phyloP scores from a whole-genome alignment of 345 rosid genomes.

The Arabis hirsuta region DNA sequence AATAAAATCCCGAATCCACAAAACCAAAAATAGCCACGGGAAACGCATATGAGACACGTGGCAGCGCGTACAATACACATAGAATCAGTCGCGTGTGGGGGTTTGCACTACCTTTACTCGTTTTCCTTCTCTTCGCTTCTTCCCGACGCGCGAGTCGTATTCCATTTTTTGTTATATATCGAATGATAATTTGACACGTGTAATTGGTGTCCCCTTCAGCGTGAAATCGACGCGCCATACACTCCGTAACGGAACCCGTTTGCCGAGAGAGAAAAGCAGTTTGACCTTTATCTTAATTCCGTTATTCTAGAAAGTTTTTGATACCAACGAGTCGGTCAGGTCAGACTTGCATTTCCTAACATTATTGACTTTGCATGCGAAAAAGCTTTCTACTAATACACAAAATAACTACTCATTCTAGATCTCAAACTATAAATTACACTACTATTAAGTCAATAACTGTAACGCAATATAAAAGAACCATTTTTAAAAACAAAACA shows the following conservation, averaged over 20 bases:
- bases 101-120: slow-evolving; percentile 7
- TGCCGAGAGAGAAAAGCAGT: slow-evolving; percentile 16
- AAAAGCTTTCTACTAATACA: not conserved
- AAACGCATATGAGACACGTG: not conserved
- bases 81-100: not conserved
- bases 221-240: slow-evolving; percentile 34
- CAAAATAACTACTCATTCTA: slow-evolving; percentile 1
- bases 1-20: no score
- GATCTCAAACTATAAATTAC: not conserved
- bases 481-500: no score
- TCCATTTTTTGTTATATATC: not conserved
- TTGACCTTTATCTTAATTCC: slow-evolving; percentile 32
- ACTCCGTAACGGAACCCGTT: slow-evolving; percentile 20
- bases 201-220: not conserved
- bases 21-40: no score
- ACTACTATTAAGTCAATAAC: slow-evolving; percentile 11
- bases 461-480: not conserved
- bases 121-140: not conserved
- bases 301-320: slow-evolving; percentile 12
- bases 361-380: slow-evolving; percentile 37
- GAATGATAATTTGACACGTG: not conserved
- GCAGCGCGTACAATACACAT: not conserved
- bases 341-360: slow-evolving; percentile 32
- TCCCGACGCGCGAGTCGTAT: not conserved
- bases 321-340: slow-evolving; percentile 32